Conservation (phyloP, 2,329 filamentous ascomycete species). For the Chalaropsis thielavioides region DNA sequence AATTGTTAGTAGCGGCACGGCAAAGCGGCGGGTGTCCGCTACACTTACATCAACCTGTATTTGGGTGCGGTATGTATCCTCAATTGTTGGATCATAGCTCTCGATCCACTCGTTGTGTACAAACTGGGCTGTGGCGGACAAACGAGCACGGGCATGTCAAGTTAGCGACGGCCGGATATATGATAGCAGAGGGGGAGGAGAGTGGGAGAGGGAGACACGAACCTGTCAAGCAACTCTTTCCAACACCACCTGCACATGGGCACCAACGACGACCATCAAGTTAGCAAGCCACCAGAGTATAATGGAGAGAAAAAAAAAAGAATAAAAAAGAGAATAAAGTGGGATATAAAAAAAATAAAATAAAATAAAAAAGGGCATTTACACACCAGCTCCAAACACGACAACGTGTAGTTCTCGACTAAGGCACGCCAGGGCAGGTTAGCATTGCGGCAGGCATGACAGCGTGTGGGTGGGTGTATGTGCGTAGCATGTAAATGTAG, state of each 20-base stretch:
- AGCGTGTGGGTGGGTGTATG: not conserved
- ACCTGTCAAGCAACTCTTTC: conserved; percentile 72
- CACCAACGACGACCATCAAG: conserved; percentile 2
- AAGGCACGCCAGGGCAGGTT: conserved; percentile 7
- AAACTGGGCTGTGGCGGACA: conserved; percentile 53
- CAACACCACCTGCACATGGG: conserved; percentile 56
- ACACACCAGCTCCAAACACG: conserved; percentile 62
- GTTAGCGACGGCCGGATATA: no score
- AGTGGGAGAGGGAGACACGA: no score
- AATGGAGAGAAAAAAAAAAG: no score
- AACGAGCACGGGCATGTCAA: no score
- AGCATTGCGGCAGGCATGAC: not conserved
- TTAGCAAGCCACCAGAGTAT: not conserved
- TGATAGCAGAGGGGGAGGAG: no score
- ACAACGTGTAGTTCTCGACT: conserved; percentile 73
- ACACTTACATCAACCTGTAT: conserved; percentile 67
- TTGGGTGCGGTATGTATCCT: conserved; percentile 62
- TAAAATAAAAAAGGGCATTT: not conserved
- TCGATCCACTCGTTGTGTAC: conserved; percentile 93
- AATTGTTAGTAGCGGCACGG: conserved; percentile 23
- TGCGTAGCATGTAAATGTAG: not conserved
- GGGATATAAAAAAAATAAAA: not conserved
- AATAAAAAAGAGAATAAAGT: not conserved
- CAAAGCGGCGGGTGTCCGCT: not conserved
- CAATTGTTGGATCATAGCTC: conserved; percentile 66